Evolutionary conservation across 768 basidiomycete species (phyloP), one percentile per base, ranked within the genome.

Genomic region (Tephrocybe sp.): DNA sequence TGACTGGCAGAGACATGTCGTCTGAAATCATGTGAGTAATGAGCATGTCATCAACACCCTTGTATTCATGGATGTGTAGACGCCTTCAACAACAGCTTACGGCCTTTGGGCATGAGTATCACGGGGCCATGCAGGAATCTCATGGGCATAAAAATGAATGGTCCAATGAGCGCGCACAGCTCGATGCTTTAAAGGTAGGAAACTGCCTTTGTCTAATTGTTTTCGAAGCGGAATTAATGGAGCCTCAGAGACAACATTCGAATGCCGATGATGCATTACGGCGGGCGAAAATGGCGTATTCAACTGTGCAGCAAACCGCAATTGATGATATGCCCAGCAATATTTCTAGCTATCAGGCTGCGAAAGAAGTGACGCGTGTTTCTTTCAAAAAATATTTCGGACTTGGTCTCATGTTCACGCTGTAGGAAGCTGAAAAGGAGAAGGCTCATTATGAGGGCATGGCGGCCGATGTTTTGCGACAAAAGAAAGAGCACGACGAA

Each of bases 311-410:
- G 54, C 69, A 76, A 32, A 85, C 87, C 54, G 75, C 77, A 11
- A 87, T 85, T 50, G 85, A 88, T 16, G 85, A 87, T 11, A 69
- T 86, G 63, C 85, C 87, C 1, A 79, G 78, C 6, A 76, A 78
- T 57, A 71, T 88, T n/a, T 71, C 76, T 17, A 78, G 75, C 12
- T 68, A 88, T 12, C 71, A 84, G 52, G 72, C 66, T 10, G 79
- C 76, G 4, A 79, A 82, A 62, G 63, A 73, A 57, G 87, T 84
- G 57, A 26, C 26, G 26, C 11, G 16, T 49, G n/a, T 7, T n/a
- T 41, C n/a, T n/a, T n/a, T n/a, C n/a, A n/a, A n/a, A n/a, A n/a
- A n/a, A n/a, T n/a, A 8, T 30, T 11, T 38, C 52, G 19, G 23
- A 10, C 35, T 5, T 39, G 11, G 10, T 7, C 13, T 41, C 45